Evolutionary conservation across 2,329 filamentous ascomycete species (phyloP), one percentile per base, ranked within the genome.

Genomic region (Trichoderma simmonsii): DNA sequence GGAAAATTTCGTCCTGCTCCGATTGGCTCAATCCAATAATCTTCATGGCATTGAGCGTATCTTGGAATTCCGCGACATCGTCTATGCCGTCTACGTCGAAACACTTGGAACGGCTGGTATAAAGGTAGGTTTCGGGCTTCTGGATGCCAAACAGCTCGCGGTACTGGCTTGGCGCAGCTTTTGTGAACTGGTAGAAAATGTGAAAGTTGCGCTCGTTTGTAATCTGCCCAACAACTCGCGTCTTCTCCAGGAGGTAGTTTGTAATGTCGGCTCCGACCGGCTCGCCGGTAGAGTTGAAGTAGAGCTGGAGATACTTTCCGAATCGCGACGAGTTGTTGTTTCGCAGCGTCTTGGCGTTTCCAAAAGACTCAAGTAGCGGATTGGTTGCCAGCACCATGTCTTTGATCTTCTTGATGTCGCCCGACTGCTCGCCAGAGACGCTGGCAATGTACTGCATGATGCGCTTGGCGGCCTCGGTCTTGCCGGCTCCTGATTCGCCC

Each of bases 401-500:
- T 86, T 98, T 99, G 81, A 96, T 97, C 82, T 97, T 90, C 83
- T 98, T 92, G 80, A 98, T 98, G 67, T 95, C 94, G 72, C 92
- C 92, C 76, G 93, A 91, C 75, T 86, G 85, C 75, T 94, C 94
- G 56, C 94, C 95, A 1, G 96, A 98, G 9, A 98, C 95, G 81
- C 92, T 98, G 76, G 96, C 96, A 81, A 99, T 98, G 84, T 99
- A 99, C 84, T 99, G 96, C 95, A 99, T 99, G 79, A 99, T 93
- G 78, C 95, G 92, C 88, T 99, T 98, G 73, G 96, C 96, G 6
- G 96, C 96, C 83, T 99, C 96, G 15, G 96, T 99, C 87, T 99
- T 99, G 81, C 96, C 96, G 39, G 96, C 96, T 80, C 96, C 96
- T 3, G 96, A 98, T 84, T 99, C 96, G 80, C 96, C 96, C 5